Evolutionary conservation across 148 eudicot species (phyloP), one percentile per base, ranked within the genome.

Genomic region (Silene uniflora): DNA sequence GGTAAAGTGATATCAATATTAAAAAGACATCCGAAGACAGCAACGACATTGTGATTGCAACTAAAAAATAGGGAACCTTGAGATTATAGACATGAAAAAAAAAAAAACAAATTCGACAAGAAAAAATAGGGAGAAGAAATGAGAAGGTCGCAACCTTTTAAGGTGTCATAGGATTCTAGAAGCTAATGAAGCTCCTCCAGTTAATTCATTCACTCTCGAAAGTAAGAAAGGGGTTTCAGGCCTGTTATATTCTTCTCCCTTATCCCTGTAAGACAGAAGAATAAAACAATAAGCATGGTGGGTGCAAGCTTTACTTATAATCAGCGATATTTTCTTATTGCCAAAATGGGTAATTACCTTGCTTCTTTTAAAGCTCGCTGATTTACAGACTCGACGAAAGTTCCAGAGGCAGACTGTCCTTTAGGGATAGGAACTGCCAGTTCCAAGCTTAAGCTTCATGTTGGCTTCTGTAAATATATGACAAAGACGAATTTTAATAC

Each of bases 221-320:
- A 96, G 97, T 80, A 96, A 80, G 84, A 89, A 96, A n/a, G 99
- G 99, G 67, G 99, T 96, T 87, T 92, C 98, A 54, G 94, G 75
- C 99, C 99, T 67, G 81, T 85, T 73, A 96, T 80, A 66, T 88
- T 86, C 79, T 88, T 88, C 81, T n/a, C n/a, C n/a, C n/a, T n/a
- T n/a, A n/a, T 89, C 98, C 89, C 99, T 96, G 88, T 58, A 77
- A 67, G 55, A 27, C 9, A 8, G 24, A 70, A 46, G 10, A 18
- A 44, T 1, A 47, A 3, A 13, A 62, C 25, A 68, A 39, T 65
- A 39, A 64, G 39, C 71, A 77, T 65, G 18, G 17, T 19, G 58
- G 58, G 17, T 23, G 58, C 58, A 54, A 25, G 62, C 21, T 52
- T 27, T 71, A 17, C 17, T 52, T 55, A 21, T 24, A 49, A 27